Evolutionary conservation across 2,329 filamentous ascomycete species (phyloP).

Genomic region (Parastagonospora avenae): DNA sequence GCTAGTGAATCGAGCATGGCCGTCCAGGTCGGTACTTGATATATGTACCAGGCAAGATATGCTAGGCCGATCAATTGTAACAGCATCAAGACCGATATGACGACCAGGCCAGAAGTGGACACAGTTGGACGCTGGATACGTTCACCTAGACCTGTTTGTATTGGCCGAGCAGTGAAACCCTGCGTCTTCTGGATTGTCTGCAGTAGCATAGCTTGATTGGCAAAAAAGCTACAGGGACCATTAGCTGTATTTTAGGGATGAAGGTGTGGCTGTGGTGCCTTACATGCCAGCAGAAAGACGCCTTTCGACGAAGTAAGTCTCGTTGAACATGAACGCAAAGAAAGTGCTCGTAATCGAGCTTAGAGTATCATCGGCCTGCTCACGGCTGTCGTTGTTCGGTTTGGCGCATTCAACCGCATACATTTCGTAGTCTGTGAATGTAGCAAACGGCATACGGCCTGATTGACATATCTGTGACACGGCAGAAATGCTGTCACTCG

Average conservation of each 20-base stretch:
- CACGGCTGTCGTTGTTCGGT: not conserved
- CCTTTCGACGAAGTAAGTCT: not conserved
- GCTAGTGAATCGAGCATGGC: constrained; percentile 11
- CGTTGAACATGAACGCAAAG: not conserved
- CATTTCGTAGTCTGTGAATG: not conserved
- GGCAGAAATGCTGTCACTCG: not conserved
- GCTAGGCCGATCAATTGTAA: constrained; percentile 9
- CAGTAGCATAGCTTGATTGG: constrained; percentile 10
- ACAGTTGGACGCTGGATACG: not conserved
- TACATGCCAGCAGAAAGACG: not conserved
- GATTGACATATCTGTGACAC: constrained; percentile 3
- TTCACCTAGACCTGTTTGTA: not conserved
- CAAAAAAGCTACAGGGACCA: constrained; percentile 1
- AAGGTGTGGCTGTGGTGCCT: too few relatives aligned
- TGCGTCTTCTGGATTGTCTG: constrained; percentile 4
- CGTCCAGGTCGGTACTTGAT: constrained; percentile 12
- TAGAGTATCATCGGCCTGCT: not conserved
- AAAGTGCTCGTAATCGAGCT: not conserved
- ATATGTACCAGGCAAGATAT: constrained; percentile 12
- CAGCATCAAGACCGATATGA: constrained; percentile 7
- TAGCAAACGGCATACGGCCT: constrained; percentile 6
- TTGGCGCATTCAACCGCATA: not conserved
- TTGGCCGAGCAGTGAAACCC: constrained; percentile 4
- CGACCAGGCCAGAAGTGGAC: not conserved
- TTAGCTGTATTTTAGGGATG: too few relatives aligned